Conservation (phyloP, 495 filamentous ascomycete species). For the Neurospora sp. region DNA sequence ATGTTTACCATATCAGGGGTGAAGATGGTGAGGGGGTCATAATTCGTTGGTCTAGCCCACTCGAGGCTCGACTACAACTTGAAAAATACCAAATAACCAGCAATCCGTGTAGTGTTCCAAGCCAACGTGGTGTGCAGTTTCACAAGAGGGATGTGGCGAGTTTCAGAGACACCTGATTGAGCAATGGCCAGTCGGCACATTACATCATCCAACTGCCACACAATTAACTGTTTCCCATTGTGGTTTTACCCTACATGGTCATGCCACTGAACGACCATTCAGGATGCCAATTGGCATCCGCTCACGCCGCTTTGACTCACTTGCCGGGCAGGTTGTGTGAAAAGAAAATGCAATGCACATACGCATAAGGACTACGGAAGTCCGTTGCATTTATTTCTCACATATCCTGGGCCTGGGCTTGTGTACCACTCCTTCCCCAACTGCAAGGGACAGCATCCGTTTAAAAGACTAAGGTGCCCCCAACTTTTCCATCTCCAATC, state of each 20-base stretch:
- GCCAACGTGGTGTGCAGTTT: background rate
- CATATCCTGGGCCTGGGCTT: background rate
- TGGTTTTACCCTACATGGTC: background rate
- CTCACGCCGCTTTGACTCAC: background rate
- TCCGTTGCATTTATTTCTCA: too few relatives aligned
- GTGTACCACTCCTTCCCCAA: background rate
- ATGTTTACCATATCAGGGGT: background rate
- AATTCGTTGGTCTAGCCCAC: background rate
- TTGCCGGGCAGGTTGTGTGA: background rate
- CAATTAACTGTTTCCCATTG: background rate
- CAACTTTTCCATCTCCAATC: background rate
- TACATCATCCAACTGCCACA: background rate
- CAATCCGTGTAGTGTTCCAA: background rate
- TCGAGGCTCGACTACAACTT: background rate
- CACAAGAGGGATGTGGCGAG: background rate
- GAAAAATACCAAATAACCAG: background rate
- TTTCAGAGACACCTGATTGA: background rate
- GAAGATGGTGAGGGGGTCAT: background rate
- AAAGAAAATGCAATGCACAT: too few relatives aligned
- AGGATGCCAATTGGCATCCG: background rate
- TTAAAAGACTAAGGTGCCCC: background rate
- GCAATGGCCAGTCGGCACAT: background rate
- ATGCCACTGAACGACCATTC: background rate
- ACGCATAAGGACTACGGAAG: too few relatives aligned
- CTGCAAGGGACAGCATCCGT: background rate